Evolutionary conservation across 768 basidiomycete genomes (phyloP).

Genomic region (Psilocybe sp.): DNA sequence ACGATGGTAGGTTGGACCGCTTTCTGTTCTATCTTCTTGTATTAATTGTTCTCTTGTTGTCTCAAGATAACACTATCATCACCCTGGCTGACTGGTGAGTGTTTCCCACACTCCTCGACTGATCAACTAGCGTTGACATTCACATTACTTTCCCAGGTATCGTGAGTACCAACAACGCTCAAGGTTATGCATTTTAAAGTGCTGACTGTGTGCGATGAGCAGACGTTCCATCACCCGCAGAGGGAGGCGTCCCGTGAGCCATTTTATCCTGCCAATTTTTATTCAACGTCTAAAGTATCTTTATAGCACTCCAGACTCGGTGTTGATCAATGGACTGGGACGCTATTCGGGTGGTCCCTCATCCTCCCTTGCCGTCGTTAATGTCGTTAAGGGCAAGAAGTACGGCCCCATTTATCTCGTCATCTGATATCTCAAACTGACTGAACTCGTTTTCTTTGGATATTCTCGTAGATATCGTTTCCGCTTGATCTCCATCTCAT

Average conservation of each 20-base stretch:
- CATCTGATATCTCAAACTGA: too few relatives aligned
- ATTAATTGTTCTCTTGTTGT: neutral
- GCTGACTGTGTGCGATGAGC: too few relatives aligned
- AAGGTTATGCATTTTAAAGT: constrained; percentile 9
- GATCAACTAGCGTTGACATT: neutral
- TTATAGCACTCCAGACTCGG: constrained; percentile 30
- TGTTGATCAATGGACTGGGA: constrained; percentile 52
- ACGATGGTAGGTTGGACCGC: constrained; percentile 31
- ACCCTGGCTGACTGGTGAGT: constrained; percentile 29
- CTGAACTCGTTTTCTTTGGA: too few relatives aligned
- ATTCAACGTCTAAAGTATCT: too few relatives aligned
- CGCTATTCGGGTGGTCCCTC: constrained; percentile 41
- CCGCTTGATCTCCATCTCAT: constrained; percentile 49
- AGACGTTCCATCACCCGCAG: too few relatives aligned
- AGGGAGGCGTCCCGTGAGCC: too few relatives aligned
- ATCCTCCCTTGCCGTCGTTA: constrained; percentile 39
- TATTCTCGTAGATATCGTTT: constrained; percentile 42
- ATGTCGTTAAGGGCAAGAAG: constrained; percentile 31
- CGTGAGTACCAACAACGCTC: constrained; percentile 31
- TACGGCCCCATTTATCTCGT: too few relatives aligned
- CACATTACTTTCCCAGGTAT: constrained; percentile 19
- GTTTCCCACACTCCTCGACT: too few relatives aligned
- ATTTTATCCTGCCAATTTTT: too few relatives aligned
- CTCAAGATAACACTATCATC: constrained; percentile 30
- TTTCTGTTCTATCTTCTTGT: neutral